Evolutionary conservation across 2,329 filamentous ascomycete genomes (phyloP).

Genomic region (Xylaria sp.): DNA sequence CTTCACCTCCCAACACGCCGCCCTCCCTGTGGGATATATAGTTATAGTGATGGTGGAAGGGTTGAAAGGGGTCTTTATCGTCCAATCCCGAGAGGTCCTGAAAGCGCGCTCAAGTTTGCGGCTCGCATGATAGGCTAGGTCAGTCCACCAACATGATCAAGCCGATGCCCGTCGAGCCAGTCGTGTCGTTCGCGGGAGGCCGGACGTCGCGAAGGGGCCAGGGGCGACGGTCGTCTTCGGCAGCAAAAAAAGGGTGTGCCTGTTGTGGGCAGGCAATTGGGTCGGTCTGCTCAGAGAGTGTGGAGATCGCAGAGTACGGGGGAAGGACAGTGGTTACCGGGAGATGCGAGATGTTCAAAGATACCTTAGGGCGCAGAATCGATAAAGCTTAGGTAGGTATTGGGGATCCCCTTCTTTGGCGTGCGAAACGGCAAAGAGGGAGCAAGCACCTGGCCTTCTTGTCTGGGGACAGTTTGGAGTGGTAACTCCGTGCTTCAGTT

Average conservation of each 20-base stretch:
- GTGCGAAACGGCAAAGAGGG: neutral
- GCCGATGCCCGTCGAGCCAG: conserved; percentile 30
- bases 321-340: conserved; percentile 8
- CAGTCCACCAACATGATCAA: conserved; percentile 49
- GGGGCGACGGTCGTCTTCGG: conserved; percentile 8
- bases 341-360: conserved; percentile 9
- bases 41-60: conserved; percentile 10
- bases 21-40: conserved; percentile 29
- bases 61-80: conserved; percentile 21
- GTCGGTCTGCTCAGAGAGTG: conserved; percentile 10
- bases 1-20: conserved; percentile 35
- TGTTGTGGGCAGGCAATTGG: conserved; percentile 23
- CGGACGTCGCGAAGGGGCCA: conserved; percentile 1
- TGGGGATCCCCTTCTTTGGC: conserved; percentile 5
- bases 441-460: conserved; percentile 5
- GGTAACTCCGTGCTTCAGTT: conserved; percentile 5
- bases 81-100: conserved; percentile 39
- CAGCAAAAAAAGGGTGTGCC: conserved; percentile 4
- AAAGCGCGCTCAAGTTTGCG: conserved; percentile 48
- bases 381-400: conserved; percentile 29
- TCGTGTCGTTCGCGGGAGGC: conserved; percentile 28
- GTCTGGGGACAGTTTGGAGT: conserved; percentile 12
- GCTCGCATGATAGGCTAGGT: conserved; percentile 48
- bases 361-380: conserved; percentile 8
- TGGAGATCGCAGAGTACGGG: conserved; percentile 8